Base-by-base conservation (phyloP, 768 basidiomycete genomes). In the Lactarius sanguifluus region DNA sequence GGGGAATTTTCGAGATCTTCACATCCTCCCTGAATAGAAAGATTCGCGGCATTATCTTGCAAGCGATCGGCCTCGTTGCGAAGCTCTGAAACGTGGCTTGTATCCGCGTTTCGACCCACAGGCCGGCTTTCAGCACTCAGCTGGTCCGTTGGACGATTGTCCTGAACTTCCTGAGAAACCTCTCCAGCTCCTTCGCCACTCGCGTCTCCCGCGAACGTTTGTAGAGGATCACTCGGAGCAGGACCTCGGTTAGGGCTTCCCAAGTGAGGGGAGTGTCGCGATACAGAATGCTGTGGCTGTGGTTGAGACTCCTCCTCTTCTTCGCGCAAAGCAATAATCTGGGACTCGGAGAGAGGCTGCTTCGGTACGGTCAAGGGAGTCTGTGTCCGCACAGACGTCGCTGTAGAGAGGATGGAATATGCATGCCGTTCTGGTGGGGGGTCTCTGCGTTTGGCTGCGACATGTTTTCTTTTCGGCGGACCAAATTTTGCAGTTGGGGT, bases 221-320 rank as follows among this genome's bases (percentile, higher is more conserved):
- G 43, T 32, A 36, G 23, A 23, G 59, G 55, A 20, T 18, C 60
- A 40, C 18, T 47, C 20, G 34, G 28, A 61, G n/a, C 12, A 23
- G 55, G 0, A 36, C 34, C 2, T 23, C 38, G 32, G 41, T 20
- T 16, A 9, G 45, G 28, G 8, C 40, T 23, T 12, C 36, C 40
- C n/a, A 66, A n/a, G 20, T 6, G 47, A 8, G 36, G 32, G 5
- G 36, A 10, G 23, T 18, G 9, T 16, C 40, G 43, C 38, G 32
- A 59, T 40, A 57, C 40, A 28, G 57, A 41, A 18, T 9, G 58
- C 43, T 60, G 69, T 8, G 63, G 32, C 10, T 70, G 70, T 40
- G 70, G 59, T 12, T 62, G 47, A 16, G 40, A 54, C n/a, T 62
- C 66, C 18, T 70, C 68, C 18, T 70, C 69, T 43, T 70, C 70